Evolutionary conservation across 495 filamentous ascomycete species (phyloP).

Genomic region (Talaromyces nanjingensis): DNA sequence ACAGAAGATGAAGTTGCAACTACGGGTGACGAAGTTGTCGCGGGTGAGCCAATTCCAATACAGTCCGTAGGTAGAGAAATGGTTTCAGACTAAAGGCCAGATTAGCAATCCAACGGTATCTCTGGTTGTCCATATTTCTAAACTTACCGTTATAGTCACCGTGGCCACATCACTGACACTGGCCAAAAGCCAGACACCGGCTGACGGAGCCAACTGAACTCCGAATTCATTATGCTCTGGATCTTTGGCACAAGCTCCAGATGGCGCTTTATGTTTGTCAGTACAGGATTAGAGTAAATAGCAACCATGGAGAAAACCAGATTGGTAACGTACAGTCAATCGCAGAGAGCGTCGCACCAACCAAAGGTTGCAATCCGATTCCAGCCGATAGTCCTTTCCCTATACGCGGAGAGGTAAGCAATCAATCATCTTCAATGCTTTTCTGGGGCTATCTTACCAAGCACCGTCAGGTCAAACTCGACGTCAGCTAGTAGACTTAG

Average conservation of each 20-base stretch:
- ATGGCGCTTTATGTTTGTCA: constrained; percentile 12
- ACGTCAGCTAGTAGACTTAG: constrained; percentile 21
- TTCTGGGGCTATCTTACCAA: constrained; percentile 15
- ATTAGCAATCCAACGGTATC: not conserved
- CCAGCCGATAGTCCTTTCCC: constrained; percentile 28
- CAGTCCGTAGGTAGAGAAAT: constrained; percentile 4
- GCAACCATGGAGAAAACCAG: not conserved
- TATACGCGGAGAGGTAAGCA: constrained; percentile 10
- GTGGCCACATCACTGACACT: constrained; percentile 8
- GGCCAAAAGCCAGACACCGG: constrained; percentile 14
- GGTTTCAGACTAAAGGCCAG: not conserved
- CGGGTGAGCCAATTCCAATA: not conserved
- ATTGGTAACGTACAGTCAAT: constrained; percentile 19
- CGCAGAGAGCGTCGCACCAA: constrained; percentile 18
- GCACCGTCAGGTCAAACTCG: constrained; percentile 19
- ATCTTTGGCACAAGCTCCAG: constrained; percentile 11
- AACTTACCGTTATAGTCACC: constrained; percentile 3
- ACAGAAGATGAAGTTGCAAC: not conserved
- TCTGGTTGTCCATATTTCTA: too few species aligned
- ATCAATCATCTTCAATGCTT: not conserved
- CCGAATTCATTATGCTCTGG: constrained; percentile 11
- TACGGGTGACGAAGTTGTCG: not conserved
- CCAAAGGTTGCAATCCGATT: constrained; percentile 24
- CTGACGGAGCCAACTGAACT: constrained; percentile 13
- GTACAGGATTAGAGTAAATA: not conserved